Evolutionary conservation across 2,329 filamentous ascomycete genomes (phyloP), one percentile per base, ranked within the genome.

Genomic region (Berkeleyomyces basicola): DNA sequence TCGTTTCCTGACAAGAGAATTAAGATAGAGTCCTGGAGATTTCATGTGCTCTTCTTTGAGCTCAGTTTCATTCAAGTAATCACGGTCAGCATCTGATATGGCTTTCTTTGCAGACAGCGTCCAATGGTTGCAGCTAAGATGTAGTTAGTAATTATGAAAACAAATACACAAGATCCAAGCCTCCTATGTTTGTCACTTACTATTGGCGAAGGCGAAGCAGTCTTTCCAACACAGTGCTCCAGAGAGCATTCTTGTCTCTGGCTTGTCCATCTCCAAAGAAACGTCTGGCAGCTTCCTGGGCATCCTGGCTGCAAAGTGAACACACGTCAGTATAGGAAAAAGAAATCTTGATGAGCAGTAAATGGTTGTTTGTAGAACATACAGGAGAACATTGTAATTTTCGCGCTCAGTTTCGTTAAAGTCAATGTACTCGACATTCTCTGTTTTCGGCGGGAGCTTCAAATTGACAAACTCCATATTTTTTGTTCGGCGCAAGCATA

Each of bases 401-500:
- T 84, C 81, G 67, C 83, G 79, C 71, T 95, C 90, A 43, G 90
- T 83, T 0, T 81, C 73, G 51, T 84, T 80, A 68, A 95, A 90
- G 7, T 83, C 78, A 67, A 95, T 82, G 7, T 82, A 82, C 68
- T 93, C 85, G 4, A 93, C 77, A 67, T 86, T 90, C 69, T 92
- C 89, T 0, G 83, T 85, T 69, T 95, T 83, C 11, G 83, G 77
- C 0, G 90, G 90, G 7, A 95, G 77, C 66, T 84, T 86, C 23
- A 95, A 76, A 67, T 95, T 88, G 61, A 96, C 81, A 69, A 95
- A 95, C 4, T 80, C 79, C 90, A 96, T 95, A 63, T 92, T 85
- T 71, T 96, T 96, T 72, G 84, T 86, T 44, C 90, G 82, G 44
- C 90, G 82, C 31, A 96, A 77, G 68, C 88, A 93, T 57, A 95